These are phyloP conservation scores for Ciborinia camelliae DNA, from an alignment of 2,329 filamentous ascomycete species.

Conservation along the genomic window DNA sequence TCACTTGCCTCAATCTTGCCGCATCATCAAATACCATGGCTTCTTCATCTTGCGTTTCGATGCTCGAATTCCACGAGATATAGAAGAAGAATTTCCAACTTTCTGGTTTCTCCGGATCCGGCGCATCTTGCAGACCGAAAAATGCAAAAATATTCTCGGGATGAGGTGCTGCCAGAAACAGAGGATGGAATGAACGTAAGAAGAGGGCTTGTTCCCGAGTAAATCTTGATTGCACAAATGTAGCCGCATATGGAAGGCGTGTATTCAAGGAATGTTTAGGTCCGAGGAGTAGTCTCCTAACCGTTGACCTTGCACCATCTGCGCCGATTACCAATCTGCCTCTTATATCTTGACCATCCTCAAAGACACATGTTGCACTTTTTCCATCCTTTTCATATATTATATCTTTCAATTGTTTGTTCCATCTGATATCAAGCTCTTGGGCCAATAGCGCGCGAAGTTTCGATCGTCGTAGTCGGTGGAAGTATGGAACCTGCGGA, in stretches of 20 bases:
- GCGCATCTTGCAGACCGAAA: constrained; percentile 45
- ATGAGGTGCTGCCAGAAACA: constrained; percentile 44
- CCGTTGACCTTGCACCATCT: constrained; percentile 37
- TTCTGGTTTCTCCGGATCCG: constrained; percentile 40
- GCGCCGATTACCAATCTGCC: constrained; percentile 38
- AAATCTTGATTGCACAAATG: constrained; percentile 45
- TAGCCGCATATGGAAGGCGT: constrained; percentile 44
- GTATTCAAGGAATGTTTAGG: constrained; percentile 36
- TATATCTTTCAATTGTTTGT: constrained; percentile 41
- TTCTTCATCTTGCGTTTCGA: constrained; percentile 43
- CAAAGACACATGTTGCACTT: constrained; percentile 36
- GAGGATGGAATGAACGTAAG: constrained; percentile 44
- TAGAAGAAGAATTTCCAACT: constrained; percentile 48
- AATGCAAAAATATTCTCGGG: constrained; percentile 45
- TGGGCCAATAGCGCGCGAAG: constrained; percentile 39
- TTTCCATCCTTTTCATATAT: constrained; percentile 31
- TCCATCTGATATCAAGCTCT: constrained; percentile 40
- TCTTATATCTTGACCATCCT: constrained; percentile 34
- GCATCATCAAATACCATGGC: constrained; percentile 37
- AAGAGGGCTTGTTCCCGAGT: constrained; percentile 43
- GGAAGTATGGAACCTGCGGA: constrained; percentile 34
- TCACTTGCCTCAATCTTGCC: constrained; percentile 42
- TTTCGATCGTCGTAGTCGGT: constrained; percentile 39
- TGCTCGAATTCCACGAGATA: constrained; percentile 43
- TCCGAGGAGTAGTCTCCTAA: constrained; percentile 37